These are phyloP conservation scores for Candida lessepsii DNA, from an alignment of 805 yeast species.

Conservation along the genomic window DNA sequence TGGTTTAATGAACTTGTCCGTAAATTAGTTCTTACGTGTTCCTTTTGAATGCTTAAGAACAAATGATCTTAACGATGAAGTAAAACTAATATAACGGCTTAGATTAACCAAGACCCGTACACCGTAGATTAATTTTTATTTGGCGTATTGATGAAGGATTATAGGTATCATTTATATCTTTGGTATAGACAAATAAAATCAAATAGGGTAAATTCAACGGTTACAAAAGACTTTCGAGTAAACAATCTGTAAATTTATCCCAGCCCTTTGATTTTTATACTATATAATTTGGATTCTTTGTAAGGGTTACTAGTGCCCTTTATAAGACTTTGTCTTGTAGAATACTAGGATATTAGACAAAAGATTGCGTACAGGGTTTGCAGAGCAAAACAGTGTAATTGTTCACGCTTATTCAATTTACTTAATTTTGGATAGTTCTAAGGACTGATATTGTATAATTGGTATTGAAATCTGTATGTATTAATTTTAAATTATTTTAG, in stretches of 20 bases:
- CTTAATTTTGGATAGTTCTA: conserved; percentile 1
- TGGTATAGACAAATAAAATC: conserved; percentile 1
- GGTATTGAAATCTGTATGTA: conserved; percentile 9
- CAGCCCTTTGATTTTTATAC: conserved; percentile 3
- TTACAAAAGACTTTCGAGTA: conserved; percentile 1
- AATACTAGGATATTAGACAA: conserved; percentile 5
- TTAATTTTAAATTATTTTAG: too few species aligned
- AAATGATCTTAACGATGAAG: background rate
- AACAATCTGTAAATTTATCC: background rate
- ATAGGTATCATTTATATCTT: background rate
- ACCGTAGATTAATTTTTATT: background rate
- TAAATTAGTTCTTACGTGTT: conserved; percentile 1
- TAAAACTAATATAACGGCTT: conserved; percentile 2
- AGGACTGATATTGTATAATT: conserved; percentile 5
- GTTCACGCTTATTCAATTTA: conserved; percentile 2
- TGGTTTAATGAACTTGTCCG: background rate
- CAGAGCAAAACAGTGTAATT: conserved; percentile 1
- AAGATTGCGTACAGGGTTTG: conserved; percentile 6
- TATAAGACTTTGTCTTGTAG: background rate
- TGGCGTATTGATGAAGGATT: background rate
- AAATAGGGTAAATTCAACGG: background rate
- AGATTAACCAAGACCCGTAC: conserved; percentile 2
- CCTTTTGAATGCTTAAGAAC: too few species aligned
- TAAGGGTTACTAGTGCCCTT: conserved; percentile 1
- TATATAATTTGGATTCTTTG: background rate